These are phyloP conservation scores for Penicillium sp. DNA, from an alignment of 2,329 filamentous ascomycete species.

Conservation along the genomic window DNA sequence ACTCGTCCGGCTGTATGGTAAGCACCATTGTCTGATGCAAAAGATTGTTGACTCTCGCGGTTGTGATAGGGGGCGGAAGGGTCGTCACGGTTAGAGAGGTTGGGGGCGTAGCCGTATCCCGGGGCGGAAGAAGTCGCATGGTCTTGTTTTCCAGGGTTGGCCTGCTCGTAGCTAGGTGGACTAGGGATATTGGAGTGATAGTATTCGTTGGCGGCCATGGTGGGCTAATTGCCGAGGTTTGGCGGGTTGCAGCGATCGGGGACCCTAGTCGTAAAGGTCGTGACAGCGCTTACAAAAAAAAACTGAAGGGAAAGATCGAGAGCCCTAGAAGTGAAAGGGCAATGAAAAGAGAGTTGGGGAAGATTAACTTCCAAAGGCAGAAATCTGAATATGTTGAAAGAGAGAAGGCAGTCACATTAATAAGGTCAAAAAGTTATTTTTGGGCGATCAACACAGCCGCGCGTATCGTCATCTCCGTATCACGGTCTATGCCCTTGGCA, in stretches of 20 bases:
- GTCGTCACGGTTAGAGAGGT: slow-evolving; percentile 41
- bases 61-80: slow-evolving; percentile 42
- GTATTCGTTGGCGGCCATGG: slow-evolving; percentile 68
- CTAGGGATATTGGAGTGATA: slow-evolving; percentile 52
- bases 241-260: slow-evolving; percentile 2
- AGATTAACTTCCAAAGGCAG: background rate
- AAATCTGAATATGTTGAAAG: background rate
- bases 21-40: slow-evolving; percentile 34
- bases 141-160: slow-evolving; percentile 35
- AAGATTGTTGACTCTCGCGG: slow-evolving; percentile 40
- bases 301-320: background rate
- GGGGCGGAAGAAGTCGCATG: slow-evolving; percentile 22
- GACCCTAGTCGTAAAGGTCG: slow-evolving; percentile 1
- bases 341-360: background rate
- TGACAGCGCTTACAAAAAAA: background rate
- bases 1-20: slow-evolving; percentile 33
- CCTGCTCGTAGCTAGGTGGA: slow-evolving; percentile 34
- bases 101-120: slow-evolving; percentile 20
- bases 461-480: slow-evolving; percentile 15
- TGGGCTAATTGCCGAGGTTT: slow-evolving; percentile 25
- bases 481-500: background rate
- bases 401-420: slow-evolving; percentile 22
- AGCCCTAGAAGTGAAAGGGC: background rate
- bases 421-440: slow-evolving; percentile 20
- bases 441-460: slow-evolving; percentile 27